These are phyloP conservation scores for Talaromyces funiculosus DNA, from an alignment of 2,329 filamentous ascomycete genomes.

Conservation along the genomic window DNA sequence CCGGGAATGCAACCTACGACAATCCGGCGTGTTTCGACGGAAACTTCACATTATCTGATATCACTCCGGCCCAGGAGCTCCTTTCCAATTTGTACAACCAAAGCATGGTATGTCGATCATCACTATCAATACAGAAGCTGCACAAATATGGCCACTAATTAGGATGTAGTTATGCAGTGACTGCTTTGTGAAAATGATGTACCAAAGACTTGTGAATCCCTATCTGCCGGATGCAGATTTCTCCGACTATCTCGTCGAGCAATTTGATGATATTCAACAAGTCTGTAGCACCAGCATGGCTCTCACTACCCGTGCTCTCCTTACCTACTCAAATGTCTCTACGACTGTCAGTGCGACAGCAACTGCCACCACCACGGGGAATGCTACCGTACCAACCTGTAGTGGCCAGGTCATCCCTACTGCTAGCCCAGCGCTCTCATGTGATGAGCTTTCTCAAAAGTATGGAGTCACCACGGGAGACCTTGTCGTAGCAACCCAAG, in stretches of 20 bases:
- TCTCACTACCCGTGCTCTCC: neutral
- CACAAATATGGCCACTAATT: no score
- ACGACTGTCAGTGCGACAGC: constrained; percentile 1
- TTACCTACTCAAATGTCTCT: constrained; percentile 2
- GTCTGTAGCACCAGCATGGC: constrained; percentile 16
- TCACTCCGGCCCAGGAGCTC: no score
- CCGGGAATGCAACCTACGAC: no score
- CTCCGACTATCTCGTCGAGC: constrained; percentile 15
- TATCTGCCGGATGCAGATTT: constrained; percentile 16
- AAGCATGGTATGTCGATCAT: no score
- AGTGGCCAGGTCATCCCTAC: neutral
- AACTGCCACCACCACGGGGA: neutral
- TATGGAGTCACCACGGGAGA: neutral
- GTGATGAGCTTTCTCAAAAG: neutral
- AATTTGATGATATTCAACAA: constrained; percentile 17
- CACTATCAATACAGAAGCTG: no score
- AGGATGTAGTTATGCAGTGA: constrained; percentile 15
- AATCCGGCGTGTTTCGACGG: no score
- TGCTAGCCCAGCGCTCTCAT: neutral
- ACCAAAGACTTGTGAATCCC: constrained; percentile 16
- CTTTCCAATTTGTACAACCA: no score
- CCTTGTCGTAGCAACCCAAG: neutral
- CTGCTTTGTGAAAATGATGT: constrained; percentile 18
- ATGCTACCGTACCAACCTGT: neutral
- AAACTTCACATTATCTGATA: no score